Evolutionary conservation across 2,329 filamentous ascomycete species (phyloP), one percentile per base, ranked within the genome.

Genomic region (Gliomastix tumulicola): DNA sequence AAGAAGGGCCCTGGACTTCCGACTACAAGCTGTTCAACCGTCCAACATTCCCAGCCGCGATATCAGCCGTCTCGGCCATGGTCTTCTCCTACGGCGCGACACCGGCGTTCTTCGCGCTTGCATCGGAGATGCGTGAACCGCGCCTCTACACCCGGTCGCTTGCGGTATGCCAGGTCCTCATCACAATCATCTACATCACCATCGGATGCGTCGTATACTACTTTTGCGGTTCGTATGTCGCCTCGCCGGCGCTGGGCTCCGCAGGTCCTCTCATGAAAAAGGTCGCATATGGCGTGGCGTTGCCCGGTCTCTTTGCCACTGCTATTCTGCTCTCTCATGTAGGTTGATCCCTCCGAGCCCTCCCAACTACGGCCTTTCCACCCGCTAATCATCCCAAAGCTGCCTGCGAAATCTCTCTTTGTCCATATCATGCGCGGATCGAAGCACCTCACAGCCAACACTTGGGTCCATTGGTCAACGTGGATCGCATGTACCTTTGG

Each of bases 151-250:
- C 57, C 42, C 70, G 71, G 63, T 73, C 79, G 7, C 70, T 88
- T 39, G 67, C 68, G 48, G 54, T 80, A 21, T 71, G 84, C 1
- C 79, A 83, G 45, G 57, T 69, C 20, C 68, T 76, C 35, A 76
- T 83, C 47, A 78, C 79, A 21, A 55, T 59, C 37, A 72, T 87
- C 46, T 88, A 88, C 59, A 73, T 82, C 30, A 46, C 83, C 19
- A 78, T 79, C 2, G 79, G 80, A 6, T 69, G 76, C 7, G 63
- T 86, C 16, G 74, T 86, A 47, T 88, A 88, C 63, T 71, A 72
- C 38, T 88, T 78, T 50, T 78, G 78, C 8, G 84, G 84, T 19
- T 59, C 63, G 2, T 60, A 68, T 0, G 82, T 88, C 18, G 55
- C 68, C 39, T 79, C 77, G 1, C 84, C 84, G 2, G 82, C 84